These are phyloP conservation scores for Mycosphaerella arachidis DNA, from an alignment of 2,329 filamentous ascomycete species.

Conservation along the genomic window DNA sequence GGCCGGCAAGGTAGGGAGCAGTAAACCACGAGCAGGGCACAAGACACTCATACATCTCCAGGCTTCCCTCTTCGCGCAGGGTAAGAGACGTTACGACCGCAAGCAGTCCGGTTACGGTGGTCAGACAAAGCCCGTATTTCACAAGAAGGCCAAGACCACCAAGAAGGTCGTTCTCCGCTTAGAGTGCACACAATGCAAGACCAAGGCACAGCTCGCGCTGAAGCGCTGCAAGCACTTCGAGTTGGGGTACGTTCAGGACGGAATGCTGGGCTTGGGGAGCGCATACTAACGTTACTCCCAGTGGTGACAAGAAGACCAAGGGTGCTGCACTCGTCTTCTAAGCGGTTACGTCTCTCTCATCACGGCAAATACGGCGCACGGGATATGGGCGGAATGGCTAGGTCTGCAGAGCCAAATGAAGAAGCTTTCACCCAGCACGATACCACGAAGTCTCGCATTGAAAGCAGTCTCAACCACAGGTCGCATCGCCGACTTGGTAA, in stretches of 20 bases:
- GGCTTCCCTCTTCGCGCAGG: constrained; percentile 93
- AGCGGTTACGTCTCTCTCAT: constrained; percentile 45
- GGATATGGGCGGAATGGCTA: constrained; percentile 21
- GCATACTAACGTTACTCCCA: constrained; percentile 42
- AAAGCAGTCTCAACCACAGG: not conserved
- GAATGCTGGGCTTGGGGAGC: not conserved
- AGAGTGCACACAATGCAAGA: constrained; percentile 97
- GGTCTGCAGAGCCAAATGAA: constrained; percentile 20
- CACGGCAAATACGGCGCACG: constrained; percentile 26
- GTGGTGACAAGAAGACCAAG: constrained; percentile 99
- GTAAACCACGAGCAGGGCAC: not conserved
- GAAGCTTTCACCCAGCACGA: constrained; percentile 14
- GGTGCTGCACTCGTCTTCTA: constrained; percentile 99
- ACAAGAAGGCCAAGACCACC: constrained; percentile 99
- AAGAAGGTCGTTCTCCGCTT: constrained; percentile 99
- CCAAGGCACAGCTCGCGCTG: constrained; percentile 93
- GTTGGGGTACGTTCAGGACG: constrained; percentile 69
- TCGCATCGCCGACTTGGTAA: not conserved
- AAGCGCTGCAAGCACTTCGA: constrained; percentile 99
- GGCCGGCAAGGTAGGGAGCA: constrained; percentile 70
- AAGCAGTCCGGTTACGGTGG: constrained; percentile 99
- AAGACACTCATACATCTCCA: constrained; percentile 32
- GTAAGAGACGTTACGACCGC: constrained; percentile 99
- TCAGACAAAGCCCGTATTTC: constrained; percentile 99
- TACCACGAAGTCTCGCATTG: constrained; percentile 1